These are phyloP conservation scores for Nephelium lappaceum DNA, from an alignment of 345 rosid genomes.

Conservation along the genomic window DNA sequence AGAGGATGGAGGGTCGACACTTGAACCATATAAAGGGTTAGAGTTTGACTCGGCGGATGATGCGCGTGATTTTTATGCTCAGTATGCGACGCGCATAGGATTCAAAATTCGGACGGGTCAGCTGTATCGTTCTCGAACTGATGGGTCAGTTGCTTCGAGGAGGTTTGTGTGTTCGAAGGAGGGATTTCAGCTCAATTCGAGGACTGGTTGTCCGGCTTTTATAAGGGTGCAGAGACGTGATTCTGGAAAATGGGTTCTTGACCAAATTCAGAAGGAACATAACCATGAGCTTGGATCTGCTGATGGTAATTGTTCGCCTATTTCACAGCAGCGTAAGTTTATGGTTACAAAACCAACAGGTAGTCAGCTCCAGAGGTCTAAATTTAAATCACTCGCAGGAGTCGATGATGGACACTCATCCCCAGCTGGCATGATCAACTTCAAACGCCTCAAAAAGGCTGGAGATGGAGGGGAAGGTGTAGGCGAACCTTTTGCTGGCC, in stretches of 20 bases:
- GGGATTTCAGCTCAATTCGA: constrained; percentile 85
- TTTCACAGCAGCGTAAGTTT: constrained; percentile 39
- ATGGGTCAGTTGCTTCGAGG: constrained; percentile 82
- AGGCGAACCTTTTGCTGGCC: constrained; percentile 62
- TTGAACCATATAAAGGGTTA: constrained; percentile 66
- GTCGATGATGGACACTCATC: constrained; percentile 44
- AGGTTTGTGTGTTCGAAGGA: constrained; percentile 87
- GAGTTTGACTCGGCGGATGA: constrained; percentile 82
- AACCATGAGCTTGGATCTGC: constrained; percentile 73
- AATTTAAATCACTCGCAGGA: constrained; percentile 50
- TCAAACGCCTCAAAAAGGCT: constrained; percentile 58
- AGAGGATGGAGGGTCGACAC: constrained; percentile 42
- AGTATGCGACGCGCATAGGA: constrained; percentile 61
- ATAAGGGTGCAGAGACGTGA: constrained; percentile 78
- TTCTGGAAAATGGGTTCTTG: constrained; percentile 90
- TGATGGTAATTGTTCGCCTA: constrained; percentile 36
- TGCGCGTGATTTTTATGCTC: constrained; percentile 71
- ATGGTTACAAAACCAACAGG: constrained; percentile 40
- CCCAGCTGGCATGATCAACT: constrained; percentile 49
- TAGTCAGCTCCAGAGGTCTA: constrained; percentile 47
- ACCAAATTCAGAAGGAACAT: constrained; percentile 81
- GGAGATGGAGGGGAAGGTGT: constrained; percentile 45
- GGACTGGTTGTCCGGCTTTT: constrained; percentile 89
- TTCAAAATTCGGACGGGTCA: constrained; percentile 82
- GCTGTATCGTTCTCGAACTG: constrained; percentile 80